phyloP scores from a whole-genome alignment of 129 eudicot species.

The Helianthus annuus region DNA sequence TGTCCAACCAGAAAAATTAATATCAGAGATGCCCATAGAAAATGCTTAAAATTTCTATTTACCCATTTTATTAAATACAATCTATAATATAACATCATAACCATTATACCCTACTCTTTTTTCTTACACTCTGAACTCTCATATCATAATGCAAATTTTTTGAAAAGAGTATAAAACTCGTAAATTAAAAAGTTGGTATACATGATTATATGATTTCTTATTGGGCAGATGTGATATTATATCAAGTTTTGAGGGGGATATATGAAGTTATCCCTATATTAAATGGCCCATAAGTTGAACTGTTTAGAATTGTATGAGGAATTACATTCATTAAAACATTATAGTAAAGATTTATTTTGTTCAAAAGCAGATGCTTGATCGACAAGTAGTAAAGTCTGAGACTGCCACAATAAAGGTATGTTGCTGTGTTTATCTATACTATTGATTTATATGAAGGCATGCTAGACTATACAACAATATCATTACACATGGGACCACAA shows the following conservation, averaged over 20 bases:
- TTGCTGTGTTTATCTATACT: background rate
- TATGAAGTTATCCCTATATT: background rate
- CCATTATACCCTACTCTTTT: too few relatives aligned
- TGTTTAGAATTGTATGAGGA: background rate
- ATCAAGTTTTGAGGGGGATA: background rate
- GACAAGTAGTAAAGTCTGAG: constrained; percentile 89
- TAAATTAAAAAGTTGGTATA: too few relatives aligned
- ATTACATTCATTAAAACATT: constrained; percentile 9
- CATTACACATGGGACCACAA: background rate
- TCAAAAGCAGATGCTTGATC: constrained; percentile 72
- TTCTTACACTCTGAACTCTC: too few relatives aligned
- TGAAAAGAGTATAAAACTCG: too few relatives aligned
- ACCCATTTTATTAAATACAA: background rate
- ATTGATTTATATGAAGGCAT: background rate
- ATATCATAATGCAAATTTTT: background rate
- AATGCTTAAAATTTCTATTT: background rate
- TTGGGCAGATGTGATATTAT: background rate
- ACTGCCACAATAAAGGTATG: constrained; percentile 84
- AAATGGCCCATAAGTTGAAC: background rate
- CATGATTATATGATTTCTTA: too few relatives aligned
- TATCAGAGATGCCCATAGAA: background rate
- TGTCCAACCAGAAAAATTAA: background rate
- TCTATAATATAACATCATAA: background rate
- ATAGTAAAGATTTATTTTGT: constrained; percentile 12
- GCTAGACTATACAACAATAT: background rate